Percentiles rank a stretch among this genome's conserved stretches.
These are phyloP conservation scores for Candida qinlingensis DNA, from an alignment of 805 yeast species.

Conservation along the genomic window DNA sequence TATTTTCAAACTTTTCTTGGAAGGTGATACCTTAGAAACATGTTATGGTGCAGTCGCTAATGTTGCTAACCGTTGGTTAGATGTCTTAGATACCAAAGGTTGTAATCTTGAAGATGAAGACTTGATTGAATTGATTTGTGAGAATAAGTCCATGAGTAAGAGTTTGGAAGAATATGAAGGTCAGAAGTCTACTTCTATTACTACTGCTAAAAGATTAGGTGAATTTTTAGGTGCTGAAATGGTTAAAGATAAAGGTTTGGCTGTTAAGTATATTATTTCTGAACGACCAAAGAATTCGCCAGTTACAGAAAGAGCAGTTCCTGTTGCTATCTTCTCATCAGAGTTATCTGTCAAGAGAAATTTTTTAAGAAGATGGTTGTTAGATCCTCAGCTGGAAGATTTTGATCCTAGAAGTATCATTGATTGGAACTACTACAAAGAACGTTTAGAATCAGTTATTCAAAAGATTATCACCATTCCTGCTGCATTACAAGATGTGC, in stretches of 20 bases:
- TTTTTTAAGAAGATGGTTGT: constrained; percentile 81
- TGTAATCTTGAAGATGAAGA: constrained; percentile 88
- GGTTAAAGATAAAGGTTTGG: constrained; percentile 94
- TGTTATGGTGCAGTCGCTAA: constrained; percentile 88
- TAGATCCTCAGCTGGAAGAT: constrained; percentile 66
- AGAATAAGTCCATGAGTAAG: constrained; percentile 92
- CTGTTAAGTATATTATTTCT: constrained; percentile 90
- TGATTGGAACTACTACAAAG: constrained; percentile 92
- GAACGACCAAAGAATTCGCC: constrained; percentile 80
- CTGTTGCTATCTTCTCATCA: constrained; percentile 91
- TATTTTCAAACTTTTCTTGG: constrained; percentile 83
- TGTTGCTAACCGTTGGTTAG: constrained; percentile 95
- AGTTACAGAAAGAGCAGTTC: constrained; percentile 93
- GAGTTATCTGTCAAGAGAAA: constrained; percentile 64
- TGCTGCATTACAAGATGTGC: constrained; percentile 85
- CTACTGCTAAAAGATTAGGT: constrained; percentile 90
- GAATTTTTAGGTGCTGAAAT: constrained; percentile 94
- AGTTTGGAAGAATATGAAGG: constrained; percentile 81
- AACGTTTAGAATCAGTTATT: constrained; percentile 85
- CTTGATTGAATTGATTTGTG: constrained; percentile 89
- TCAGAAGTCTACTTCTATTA: constrained; percentile 91
- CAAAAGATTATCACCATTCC: constrained; percentile 96
- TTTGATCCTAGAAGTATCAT: constrained; percentile 86
- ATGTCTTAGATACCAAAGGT: constrained; percentile 86
- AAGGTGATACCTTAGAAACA: constrained; percentile 69